phyloP scores from a whole-genome alignment of 148 eudicot genomes.

The Rhododendron ferrugineum region DNA sequence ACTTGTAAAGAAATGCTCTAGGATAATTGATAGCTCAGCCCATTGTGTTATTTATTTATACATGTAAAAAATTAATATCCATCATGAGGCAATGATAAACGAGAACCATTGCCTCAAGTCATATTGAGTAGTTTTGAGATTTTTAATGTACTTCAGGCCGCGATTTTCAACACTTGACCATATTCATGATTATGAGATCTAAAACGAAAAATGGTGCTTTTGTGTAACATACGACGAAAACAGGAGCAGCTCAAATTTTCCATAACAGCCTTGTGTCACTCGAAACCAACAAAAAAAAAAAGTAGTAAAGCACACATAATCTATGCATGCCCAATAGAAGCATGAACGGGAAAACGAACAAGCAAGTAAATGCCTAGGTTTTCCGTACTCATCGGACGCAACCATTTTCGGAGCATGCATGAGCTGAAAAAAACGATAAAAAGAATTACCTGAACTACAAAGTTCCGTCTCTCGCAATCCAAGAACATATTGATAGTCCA shows the following conservation, averaged over 20 bases:
- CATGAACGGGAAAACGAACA: neutral
- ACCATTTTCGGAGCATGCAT: neutral
- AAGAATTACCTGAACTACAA: constrained; percentile 75
- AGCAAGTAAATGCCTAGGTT: neutral
- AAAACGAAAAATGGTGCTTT: neutral
- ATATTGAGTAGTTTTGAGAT: neutral
- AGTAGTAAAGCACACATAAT: neutral
- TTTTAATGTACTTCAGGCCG: neutral
- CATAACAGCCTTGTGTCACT: neutral
- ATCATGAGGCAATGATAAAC: neutral
- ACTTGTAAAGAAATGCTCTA: neutral
- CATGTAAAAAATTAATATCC: neutral
- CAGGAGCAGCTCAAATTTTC: neutral
- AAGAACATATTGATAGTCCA: constrained; percentile 86
- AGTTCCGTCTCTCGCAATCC: constrained; percentile 98
- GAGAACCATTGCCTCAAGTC: neutral
- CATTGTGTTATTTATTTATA: neutral
- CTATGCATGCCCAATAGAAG: neutral
- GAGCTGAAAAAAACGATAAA: neutral
- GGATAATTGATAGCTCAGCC: neutral
- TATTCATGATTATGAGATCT: neutral
- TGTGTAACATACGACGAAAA: neutral
- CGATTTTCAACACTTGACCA: neutral
- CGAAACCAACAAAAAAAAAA: neutral
- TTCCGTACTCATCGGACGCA: neutral